Conservation (phyloP, 257 asterid genomes). For the Solanum tacnaense region DNA sequence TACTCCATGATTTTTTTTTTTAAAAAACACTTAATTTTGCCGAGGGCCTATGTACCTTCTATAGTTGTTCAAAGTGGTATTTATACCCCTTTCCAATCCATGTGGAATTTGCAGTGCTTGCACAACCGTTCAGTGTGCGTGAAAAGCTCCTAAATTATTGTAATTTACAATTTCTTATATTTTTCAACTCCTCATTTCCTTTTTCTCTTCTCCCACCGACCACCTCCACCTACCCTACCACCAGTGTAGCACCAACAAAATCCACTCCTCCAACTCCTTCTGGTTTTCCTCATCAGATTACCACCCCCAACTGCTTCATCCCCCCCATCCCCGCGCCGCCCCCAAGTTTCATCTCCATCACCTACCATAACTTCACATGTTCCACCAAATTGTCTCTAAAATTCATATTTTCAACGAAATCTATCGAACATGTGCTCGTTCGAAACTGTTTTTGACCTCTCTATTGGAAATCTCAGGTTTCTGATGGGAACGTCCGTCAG, state of each 20-base stretch:
- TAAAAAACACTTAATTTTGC: background rate
- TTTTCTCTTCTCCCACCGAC: background rate
- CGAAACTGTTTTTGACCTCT: background rate
- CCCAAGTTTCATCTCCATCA: background rate
- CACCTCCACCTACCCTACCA: background rate
- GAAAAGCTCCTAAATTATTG: background rate
- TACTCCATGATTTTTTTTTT: background rate
- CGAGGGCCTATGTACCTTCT: background rate
- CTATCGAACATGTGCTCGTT: background rate
- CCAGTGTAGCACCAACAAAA: constrained; percentile 12
- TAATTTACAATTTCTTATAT: background rate
- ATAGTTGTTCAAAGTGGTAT: background rate
- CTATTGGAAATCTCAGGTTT: background rate
- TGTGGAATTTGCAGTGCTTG: background rate
- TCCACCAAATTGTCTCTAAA: background rate
- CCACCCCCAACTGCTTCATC: background rate
- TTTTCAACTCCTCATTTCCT: background rate
- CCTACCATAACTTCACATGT: background rate
- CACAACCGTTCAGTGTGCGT: background rate
- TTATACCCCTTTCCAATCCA: background rate
- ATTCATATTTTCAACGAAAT: background rate
- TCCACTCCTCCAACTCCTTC: constrained; percentile 25
- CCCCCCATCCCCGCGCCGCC: too few species aligned
- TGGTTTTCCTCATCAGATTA: constrained; percentile 20
- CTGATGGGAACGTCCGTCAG: background rate